phyloP scores from a whole-genome alignment of 371 early-diverging fungal genomes.

The Haplosporangium sp. region DNA sequence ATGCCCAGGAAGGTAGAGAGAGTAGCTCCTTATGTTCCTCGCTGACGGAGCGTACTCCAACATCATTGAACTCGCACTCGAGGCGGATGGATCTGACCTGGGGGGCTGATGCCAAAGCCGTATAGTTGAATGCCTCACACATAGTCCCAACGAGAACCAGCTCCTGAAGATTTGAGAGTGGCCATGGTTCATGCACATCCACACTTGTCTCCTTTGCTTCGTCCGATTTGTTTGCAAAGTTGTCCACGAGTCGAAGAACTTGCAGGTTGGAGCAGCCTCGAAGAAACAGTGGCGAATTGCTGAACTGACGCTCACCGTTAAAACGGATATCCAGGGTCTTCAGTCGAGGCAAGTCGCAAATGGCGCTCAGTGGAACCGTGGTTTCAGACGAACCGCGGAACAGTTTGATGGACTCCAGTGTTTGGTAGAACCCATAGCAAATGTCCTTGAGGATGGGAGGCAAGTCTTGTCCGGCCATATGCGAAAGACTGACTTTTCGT shows the following conservation, averaged over 20 bases:
- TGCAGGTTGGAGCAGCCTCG: constrained; percentile 11
- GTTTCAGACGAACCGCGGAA: neutral
- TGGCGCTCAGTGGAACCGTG: neutral
- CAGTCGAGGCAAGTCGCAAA: constrained; percentile 16
- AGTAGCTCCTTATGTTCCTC: constrained; percentile 8
- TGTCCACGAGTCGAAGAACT: constrained; percentile 7
- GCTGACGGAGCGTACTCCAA: constrained; percentile 4
- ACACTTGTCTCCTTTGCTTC: neutral
- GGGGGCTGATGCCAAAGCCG: constrained; percentile 7
- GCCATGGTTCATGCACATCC: constrained; percentile 17
- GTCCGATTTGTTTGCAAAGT: too few species aligned
- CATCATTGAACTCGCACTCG: constrained; percentile 3
- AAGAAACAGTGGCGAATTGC: constrained; percentile 11
- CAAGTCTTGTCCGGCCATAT: neutral
- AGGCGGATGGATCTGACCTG: constrained; percentile 13
- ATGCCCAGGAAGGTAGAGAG: constrained; percentile 16
- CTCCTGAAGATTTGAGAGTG: constrained; percentile 17
- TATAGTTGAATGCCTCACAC: constrained; percentile 27
- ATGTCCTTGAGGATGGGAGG: constrained; percentile 25
- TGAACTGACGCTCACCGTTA: neutral
- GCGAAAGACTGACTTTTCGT: constrained; percentile 8
- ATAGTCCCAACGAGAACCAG: constrained; percentile 19
- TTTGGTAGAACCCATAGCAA: constrained; percentile 19
- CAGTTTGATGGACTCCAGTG: constrained; percentile 18
- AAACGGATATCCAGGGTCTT: constrained; percentile 13